phyloP scores from a whole-genome alignment of 2,329 filamentous ascomycete genomes.

The Sporothrix globosa region DNA sequence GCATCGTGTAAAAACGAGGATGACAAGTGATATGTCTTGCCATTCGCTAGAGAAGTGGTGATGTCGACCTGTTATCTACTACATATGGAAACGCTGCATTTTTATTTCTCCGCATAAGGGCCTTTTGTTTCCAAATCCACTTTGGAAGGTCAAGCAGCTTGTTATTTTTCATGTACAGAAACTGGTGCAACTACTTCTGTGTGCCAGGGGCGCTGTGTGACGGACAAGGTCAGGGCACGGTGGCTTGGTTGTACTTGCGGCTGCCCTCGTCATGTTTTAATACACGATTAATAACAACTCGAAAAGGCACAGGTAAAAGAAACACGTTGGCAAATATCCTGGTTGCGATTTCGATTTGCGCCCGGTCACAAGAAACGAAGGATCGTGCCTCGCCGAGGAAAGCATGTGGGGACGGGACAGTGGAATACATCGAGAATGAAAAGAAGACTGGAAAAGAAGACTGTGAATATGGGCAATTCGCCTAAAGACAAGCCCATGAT shows the following conservation, averaged over 20 bases:
- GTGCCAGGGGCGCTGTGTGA: constrained; percentile 3
- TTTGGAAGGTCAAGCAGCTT: not conserved
- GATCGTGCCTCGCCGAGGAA: constrained; percentile 20
- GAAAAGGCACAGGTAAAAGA: not conserved
- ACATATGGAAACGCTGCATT: not conserved
- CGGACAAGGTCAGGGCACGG: constrained; percentile 1
- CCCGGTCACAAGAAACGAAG: constrained; percentile 13
- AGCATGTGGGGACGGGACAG: constrained; percentile 17
- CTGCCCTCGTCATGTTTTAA: not conserved
- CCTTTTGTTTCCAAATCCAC: not conserved
- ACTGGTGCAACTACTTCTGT: not conserved
- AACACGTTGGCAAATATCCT: not conserved
- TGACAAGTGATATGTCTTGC: not conserved
- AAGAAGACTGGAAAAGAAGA: constrained; percentile 3
- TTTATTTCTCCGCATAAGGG: constrained; percentile 23
- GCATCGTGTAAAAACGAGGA: constrained; percentile 6
- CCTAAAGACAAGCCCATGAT: constrained; percentile 14
- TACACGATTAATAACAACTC: not conserved
- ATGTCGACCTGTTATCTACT: not conserved
- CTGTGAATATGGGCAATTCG: not conserved
- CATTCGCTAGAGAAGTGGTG: not conserved
- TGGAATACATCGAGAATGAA: not conserved
- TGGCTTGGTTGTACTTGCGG: not conserved
- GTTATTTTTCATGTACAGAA: constrained; percentile 8
- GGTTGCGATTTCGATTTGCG: not conserved